These are phyloP conservation scores for Alternaria triticina DNA, from an alignment of 2,329 filamentous ascomycete species.

Conservation along the genomic window DNA sequence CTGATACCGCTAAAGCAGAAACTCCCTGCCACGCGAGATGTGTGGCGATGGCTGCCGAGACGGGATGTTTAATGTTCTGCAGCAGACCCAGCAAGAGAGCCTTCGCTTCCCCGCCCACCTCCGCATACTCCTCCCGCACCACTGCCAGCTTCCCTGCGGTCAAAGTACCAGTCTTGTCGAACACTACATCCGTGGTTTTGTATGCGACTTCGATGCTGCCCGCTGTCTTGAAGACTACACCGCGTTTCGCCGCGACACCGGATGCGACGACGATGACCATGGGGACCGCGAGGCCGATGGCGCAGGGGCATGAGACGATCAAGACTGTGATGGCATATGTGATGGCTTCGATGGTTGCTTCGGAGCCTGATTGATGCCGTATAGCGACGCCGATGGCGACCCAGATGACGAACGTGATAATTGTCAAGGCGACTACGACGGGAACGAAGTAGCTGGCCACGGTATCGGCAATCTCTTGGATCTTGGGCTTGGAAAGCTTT, in stretches of 20 bases:
- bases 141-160: conserved; percentile 63
- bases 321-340: conserved; percentile 76
- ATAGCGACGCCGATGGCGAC: conserved; percentile 61
- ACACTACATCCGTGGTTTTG: conserved; percentile 70
- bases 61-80: conserved; percentile 56
- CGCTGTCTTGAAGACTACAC: conserved; percentile 74
- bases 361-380: conserved; percentile 46
- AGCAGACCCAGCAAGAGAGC: conserved; percentile 49
- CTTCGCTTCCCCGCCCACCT: conserved; percentile 3
- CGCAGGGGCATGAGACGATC: conserved; percentile 81
- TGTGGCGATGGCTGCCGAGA: conserved; percentile 57
- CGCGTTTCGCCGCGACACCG: conserved; percentile 68
- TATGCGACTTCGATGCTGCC: conserved; percentile 67
- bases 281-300: conserved; percentile 75
- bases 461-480: conserved; percentile 72
- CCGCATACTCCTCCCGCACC: conserved; percentile 33
- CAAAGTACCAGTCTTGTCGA: conserved; percentile 82
- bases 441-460: conserved; percentile 76
- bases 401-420: conserved; percentile 70
- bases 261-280: conserved; percentile 80
- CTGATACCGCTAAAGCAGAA: conserved; percentile 5
- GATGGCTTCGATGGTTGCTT: conserved; percentile 66
- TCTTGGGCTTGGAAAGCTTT: conserved; percentile 69
- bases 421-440: conserved; percentile 63
- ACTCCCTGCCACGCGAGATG: conserved; percentile 46